Percentiles rank a stretch among this genome's conserved stretches.
Conservation (phyloP, 1,139 yeast species). For the Magnusiomyces paraingens region DNA sequence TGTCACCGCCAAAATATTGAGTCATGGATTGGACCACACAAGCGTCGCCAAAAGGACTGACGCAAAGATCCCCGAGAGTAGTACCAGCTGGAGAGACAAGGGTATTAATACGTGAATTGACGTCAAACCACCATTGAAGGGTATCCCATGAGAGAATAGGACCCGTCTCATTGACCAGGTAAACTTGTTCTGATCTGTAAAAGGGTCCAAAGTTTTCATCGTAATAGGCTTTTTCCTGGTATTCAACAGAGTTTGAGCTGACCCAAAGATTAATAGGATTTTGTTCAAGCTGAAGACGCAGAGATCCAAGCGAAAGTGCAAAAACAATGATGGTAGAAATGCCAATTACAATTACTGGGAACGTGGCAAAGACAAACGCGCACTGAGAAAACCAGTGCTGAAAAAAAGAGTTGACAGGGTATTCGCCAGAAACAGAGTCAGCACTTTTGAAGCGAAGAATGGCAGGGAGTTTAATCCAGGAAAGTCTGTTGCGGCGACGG, state of each 20-base stretch:
- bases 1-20: constrained; percentile 73
- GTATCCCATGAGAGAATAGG: constrained; percentile 60
- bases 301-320: constrained; percentile 48
- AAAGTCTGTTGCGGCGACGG: constrained; percentile 1
- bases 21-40: constrained; percentile 90
- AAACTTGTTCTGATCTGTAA: constrained; percentile 80
- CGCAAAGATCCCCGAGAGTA: constrained; percentile 63
- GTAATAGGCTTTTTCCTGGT: constrained; percentile 58
- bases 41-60: constrained; percentile 64
- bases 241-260: constrained; percentile 68
- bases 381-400: constrained; percentile 42
- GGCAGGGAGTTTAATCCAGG: constrained; percentile 4
- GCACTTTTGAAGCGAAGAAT: constrained; percentile 15
- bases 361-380: constrained; percentile 39
- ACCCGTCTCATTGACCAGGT: constrained; percentile 63
- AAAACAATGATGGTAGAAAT: constrained; percentile 41
- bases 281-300: constrained; percentile 55
- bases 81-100: constrained; percentile 27
- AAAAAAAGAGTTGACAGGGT: constrained; percentile 40
- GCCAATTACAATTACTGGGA: constrained; percentile 52
- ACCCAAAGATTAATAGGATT: constrained; percentile 89
- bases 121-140: constrained; percentile 81
- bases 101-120: constrained; percentile 50
- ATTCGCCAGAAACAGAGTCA: constrained; percentile 29
- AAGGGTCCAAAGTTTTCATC: constrained; percentile 87